phyloP scores from a whole-genome alignment of 257 asterid genomes.

The Pogostemon cablin region DNA sequence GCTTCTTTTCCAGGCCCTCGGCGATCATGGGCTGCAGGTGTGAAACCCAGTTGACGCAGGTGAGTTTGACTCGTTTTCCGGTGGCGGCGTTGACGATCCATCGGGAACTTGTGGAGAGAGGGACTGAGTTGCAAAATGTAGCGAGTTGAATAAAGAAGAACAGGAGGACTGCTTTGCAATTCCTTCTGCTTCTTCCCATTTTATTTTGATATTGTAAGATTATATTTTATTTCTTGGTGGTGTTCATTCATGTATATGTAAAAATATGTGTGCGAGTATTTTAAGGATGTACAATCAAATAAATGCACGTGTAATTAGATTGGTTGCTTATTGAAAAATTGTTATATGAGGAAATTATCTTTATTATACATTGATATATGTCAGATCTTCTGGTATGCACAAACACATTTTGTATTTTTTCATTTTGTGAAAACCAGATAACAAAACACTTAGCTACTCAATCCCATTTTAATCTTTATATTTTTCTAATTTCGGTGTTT shows the following conservation, averaged over 20 bases:
- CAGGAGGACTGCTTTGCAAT: not conserved
- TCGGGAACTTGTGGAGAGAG: constrained; percentile 57
- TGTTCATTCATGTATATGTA: not conserved
- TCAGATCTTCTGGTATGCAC: no score
- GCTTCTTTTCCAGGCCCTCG: constrained; percentile 67
- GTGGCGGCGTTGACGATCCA: constrained; percentile 52
- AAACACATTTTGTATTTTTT: no score
- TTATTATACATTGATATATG: no score
- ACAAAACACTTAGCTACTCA: no score
- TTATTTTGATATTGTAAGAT: not conserved
- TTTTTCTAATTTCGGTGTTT: no score
- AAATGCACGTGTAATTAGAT: not conserved
- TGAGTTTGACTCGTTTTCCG: constrained; percentile 59
- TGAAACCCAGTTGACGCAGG: constrained; percentile 61
- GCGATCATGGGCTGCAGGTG: constrained; percentile 64
- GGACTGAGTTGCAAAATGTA: constrained; percentile 34
- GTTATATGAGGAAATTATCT: not conserved
- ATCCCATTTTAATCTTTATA: no score
- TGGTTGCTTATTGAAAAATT: no score
- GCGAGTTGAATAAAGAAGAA: constrained; percentile 15
- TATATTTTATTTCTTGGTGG: no score
- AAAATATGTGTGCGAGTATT: no score
- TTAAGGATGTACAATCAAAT: no score
- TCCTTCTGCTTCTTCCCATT: constrained; percentile 15
- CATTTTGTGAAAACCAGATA: no score